Conservation (phyloP, 179 eudicot species). For the Drosera spatulata region DNA sequence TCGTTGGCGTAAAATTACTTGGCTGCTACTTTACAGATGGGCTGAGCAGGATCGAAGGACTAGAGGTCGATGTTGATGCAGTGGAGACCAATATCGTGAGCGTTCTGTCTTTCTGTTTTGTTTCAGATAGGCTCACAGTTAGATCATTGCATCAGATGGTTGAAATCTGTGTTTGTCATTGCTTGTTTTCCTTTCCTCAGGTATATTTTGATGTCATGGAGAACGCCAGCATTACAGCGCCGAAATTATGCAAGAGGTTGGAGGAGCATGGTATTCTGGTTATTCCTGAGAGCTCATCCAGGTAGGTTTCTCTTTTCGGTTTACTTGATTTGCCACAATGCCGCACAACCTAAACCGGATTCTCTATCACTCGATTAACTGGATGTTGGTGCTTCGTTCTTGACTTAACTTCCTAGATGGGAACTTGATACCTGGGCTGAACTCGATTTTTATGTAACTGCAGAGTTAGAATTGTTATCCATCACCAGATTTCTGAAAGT, state of each 20-base stretch:
- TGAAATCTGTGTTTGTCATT: background rate
- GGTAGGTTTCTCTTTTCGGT: slow-evolving; percentile 22
- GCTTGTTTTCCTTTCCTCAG: slow-evolving; percentile 23
- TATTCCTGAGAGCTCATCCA: slow-evolving; percentile 43
- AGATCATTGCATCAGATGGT: too few species aligned
- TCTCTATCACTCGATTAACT: too few species aligned
- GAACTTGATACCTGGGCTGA: too few species aligned
- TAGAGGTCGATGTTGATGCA: too few species aligned
- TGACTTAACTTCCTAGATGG: too few species aligned
- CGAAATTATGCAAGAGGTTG: slow-evolving; percentile 40
- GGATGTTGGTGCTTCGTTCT: too few species aligned
- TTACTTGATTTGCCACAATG: too few species aligned
- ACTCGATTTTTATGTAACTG: too few species aligned
- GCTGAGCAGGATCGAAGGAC: slow-evolving; percentile 18
- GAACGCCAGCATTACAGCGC: slow-evolving; percentile 35
- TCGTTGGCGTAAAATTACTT: background rate
- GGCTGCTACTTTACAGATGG: slow-evolving; percentile 41
- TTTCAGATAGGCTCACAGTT: background rate
- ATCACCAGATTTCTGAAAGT: too few species aligned
- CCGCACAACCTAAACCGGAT: too few species aligned
- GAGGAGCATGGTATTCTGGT: slow-evolving; percentile 58
- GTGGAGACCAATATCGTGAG: slow-evolving; percentile 19
- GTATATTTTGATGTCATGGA: slow-evolving; percentile 50
- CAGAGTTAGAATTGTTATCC: too few species aligned
- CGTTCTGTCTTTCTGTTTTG: slow-evolving; percentile 1